Evolutionary conservation across 2,329 filamentous ascomycete species (phyloP).

Genomic region (Fusarium clavum): DNA sequence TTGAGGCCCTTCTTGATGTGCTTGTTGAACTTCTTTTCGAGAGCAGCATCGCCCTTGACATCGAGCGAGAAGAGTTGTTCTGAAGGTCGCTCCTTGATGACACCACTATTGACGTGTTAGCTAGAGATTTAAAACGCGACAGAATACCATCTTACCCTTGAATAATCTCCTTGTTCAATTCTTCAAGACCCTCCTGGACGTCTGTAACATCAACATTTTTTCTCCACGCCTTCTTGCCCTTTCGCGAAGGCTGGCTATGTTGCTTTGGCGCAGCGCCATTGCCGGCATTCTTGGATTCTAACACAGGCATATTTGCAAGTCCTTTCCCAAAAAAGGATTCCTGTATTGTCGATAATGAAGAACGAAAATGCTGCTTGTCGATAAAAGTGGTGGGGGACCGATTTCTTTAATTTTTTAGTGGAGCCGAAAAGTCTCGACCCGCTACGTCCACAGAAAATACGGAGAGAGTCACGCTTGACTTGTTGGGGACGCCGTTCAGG

Average conservation of each 20-base stretch:
- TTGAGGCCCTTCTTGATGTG: slow-evolving; percentile 83
- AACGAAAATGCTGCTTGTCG: slow-evolving; percentile 37
- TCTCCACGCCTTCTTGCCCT: slow-evolving; percentile 98
- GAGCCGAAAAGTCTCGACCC: slow-evolving; percentile 26
- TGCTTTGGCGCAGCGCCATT: slow-evolving; percentile 76
- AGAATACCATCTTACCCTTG: slow-evolving; percentile 71
- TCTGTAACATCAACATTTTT: slow-evolving; percentile 97
- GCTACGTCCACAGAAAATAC: slow-evolving; percentile 17
- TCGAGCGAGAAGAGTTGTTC: slow-evolving; percentile 89
- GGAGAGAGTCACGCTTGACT: slow-evolving; percentile 10
- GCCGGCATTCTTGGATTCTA: slow-evolving; percentile 59
- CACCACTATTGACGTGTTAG: slow-evolving; percentile 69
- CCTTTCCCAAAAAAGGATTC: slow-evolving; percentile 22
- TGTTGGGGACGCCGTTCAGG: slow-evolving; percentile 14
- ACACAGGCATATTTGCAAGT: slow-evolving; percentile 63
- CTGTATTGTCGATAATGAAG: slow-evolving; percentile 23
- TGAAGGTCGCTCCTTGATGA: slow-evolving; percentile 84
- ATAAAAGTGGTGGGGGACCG: slow-evolving; percentile 44
- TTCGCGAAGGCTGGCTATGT: slow-evolving; percentile 88
- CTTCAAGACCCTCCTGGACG: slow-evolving; percentile 83
- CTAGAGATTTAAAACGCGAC: not conserved
- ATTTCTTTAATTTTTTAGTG: slow-evolving; percentile 49
- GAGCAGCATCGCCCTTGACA: slow-evolving; percentile 73
- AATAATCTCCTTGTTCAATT: slow-evolving; percentile 89
- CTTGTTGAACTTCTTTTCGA: slow-evolving; percentile 72